phyloP scores from a whole-genome alignment of 192 early-diverging fungal genomes.

The Haplosporangium gracile region DNA sequence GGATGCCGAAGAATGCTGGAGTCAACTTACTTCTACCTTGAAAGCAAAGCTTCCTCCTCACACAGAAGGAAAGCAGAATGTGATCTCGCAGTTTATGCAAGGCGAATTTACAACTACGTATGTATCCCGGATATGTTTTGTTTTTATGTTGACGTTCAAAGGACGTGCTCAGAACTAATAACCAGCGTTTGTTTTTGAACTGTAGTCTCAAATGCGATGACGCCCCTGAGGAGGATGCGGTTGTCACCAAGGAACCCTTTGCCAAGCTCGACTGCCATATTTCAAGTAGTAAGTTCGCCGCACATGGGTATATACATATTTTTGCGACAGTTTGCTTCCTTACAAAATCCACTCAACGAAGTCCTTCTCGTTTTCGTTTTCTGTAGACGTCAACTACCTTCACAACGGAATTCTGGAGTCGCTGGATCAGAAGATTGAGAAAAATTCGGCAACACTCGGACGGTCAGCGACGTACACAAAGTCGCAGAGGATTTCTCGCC shows the following conservation, averaged over 20 bases:
- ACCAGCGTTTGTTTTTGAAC: background rate
- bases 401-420: conserved; percentile 76
- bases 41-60: conserved; percentile 62
- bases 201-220: conserved; percentile 82
- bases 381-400: conserved; percentile 82
- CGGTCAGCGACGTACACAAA: conserved; percentile 86
- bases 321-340: background rate
- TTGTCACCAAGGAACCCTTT: conserved; percentile 76
- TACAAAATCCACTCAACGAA: background rate
- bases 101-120: conserved; percentile 70
- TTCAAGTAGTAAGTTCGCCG: conserved; percentile 56
- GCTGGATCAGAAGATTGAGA: conserved; percentile 89
- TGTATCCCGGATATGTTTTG: background rate
- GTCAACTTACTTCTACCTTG: conserved; percentile 82
- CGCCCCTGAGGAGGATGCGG: conserved; percentile 77
- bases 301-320: background rate
- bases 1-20: conserved; percentile 99
- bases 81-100: conserved; percentile 78
- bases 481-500: conserved; percentile 79
- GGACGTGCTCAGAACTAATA: background rate
- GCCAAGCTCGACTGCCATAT: conserved; percentile 84
- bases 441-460: conserved; percentile 85
- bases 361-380: background rate
- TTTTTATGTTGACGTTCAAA: background rate
- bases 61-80: conserved; percentile 31